Base-by-base conservation (phyloP, 192 early-diverging fungal species). In the Backusella westeae region DNA sequence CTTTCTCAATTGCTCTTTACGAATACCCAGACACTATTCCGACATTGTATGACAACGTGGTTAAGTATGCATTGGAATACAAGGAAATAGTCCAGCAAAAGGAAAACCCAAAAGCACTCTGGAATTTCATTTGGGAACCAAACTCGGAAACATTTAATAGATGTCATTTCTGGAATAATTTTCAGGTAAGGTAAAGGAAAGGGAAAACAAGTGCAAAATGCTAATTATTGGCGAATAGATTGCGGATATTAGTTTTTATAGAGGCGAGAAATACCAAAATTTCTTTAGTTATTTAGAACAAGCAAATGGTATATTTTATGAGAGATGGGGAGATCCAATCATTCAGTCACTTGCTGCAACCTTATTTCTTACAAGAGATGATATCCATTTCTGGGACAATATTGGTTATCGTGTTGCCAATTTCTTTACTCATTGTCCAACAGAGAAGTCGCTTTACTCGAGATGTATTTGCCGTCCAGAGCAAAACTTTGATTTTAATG, bases 91-190 rank as follows among this genome's bases (percentile, higher is more conserved):
- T 80, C 36, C 72, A 77, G 36, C 65, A 36, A 71, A 41, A 19
- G 8, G 26, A 34, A 26, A 42, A 75, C 23, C 66, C 65, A 29
- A 68, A 66, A 14, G 34, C 26, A 8, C 44, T 79, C 4, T 79
- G 78, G 78, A 29, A 42, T 53, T 79, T 79, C 59, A 74, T 74
- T 75, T n/a, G 56, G n/a, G 69, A 73, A 44, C 17, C 23, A 8
- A 52, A 68, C 10, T 56, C 77, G 6, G 29, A 68, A 10, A 10
- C 8, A 26, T 75, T 75, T 74, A 92, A 92, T 70, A 77, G 81
- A 19, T 93, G 92, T 75, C 91, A 94, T 79, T 91, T 92, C 75
- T 93, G 93, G 93, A 89, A 84, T 77, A 94, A 94, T 80, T 94
- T 94, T 29, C 78, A 83, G 79, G 78, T 82, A 71, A 76, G 21